Evolutionary conservation across 768 basidiomycete genomes (phyloP).

Genomic region (Leccinum disarticulatum): DNA sequence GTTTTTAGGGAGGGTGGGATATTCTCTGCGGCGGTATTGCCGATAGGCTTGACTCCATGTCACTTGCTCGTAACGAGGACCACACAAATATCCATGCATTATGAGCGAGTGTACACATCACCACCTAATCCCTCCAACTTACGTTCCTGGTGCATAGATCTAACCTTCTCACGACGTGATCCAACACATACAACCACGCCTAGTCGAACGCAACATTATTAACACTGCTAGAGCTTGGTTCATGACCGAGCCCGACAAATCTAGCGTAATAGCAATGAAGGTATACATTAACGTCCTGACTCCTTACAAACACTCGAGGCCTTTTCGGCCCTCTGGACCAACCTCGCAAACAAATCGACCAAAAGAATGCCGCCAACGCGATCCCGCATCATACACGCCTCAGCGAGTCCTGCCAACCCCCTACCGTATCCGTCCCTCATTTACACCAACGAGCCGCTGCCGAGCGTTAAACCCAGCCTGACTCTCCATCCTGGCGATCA

Average conservation of each 20-base stretch:
- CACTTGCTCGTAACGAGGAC: too few relatives aligned
- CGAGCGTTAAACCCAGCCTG: slow-evolving; percentile 13
- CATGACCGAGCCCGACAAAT: slow-evolving; percentile 10
- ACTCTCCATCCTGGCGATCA: slow-evolving; percentile 27
- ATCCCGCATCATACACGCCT: slow-evolving; percentile 5
- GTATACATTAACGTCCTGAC: not conserved
- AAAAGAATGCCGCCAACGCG: not conserved
- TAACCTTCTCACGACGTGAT: too few relatives aligned
- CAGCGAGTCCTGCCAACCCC: slow-evolving; percentile 2
- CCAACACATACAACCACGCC: too few relatives aligned
- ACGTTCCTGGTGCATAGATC: too few relatives aligned
- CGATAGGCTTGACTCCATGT: too few relatives aligned
- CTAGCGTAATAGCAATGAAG: not conserved
- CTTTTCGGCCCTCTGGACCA: not conserved
- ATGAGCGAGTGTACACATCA: too few relatives aligned
- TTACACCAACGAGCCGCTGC: slow-evolving; percentile 6
- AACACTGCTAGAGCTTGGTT: not conserved
- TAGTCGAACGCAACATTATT: too few relatives aligned
- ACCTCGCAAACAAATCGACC: slow-evolving; percentile 22
- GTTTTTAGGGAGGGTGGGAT: not conserved
- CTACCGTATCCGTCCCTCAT: slow-evolving; percentile 1
- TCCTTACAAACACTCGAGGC: not conserved
- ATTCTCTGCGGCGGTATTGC: too few relatives aligned
- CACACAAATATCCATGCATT: too few relatives aligned
- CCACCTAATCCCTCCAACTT: too few relatives aligned